Evolutionary conservation across 169 alveolate species (phyloP), one percentile per base, ranked within the genome.

Genomic region (Cryptosporidium xiaoi): DNA sequence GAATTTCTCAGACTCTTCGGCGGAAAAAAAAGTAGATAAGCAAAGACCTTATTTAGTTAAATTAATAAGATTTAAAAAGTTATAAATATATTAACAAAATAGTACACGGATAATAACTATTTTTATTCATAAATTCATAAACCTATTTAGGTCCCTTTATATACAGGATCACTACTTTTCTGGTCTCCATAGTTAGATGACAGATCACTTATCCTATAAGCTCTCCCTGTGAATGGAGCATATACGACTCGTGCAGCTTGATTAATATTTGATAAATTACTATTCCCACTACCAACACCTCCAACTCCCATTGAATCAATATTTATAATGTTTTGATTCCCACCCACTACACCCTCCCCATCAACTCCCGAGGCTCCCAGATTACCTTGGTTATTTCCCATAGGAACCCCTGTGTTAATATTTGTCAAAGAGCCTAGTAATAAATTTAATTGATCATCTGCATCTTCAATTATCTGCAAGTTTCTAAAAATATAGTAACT

Each of bases 141-240:
- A 60, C 69, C 71, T 40, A 62, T 77, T 77, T 77, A 77, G 69
- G 87, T 60, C 31, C 87, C 87, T 13, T 62, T 77, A 77, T 77
- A 77, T 77, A 77, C 50, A 46, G 69, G 87, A 20, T 62, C 46
- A 56, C 24, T 77, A 46, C 71, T 33, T 34, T 50, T 27, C 33
- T 60, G 36, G n/a, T 40, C 77, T 24, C 24, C 31, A 31, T 13
- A 34, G 8, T 48, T 34, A n/a, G 87, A 60, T 10, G 87, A 77
- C 18, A 62, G 34, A 15, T 77, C 87, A 60, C 87, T 77, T 40
- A 77, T 56, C 24, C 64, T 77, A 24, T 77, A 77, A 36, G 87
- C 40, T 31, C 66, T 77, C 16, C 87, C 87, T n/a, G 87, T 60
- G 51, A 77, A 77, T 13, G 87, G 87, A 24, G 87, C 48, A 62